Evolutionary conservation across 192 early-diverging fungal genomes (phyloP).

Genomic region (Dissophora globulifera): DNA sequence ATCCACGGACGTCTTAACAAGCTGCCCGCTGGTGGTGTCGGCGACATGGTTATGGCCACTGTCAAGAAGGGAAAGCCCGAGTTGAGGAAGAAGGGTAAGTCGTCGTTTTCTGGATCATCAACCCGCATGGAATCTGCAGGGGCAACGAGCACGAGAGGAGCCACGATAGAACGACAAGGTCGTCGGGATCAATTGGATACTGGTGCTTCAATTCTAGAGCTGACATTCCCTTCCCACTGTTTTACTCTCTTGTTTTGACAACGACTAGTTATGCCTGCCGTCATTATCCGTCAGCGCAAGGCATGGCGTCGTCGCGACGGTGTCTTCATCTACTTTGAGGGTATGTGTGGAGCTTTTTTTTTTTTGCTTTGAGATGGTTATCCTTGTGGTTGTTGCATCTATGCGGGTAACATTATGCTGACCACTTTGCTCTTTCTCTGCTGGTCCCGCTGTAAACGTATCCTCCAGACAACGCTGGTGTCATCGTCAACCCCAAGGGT

Average conservation of each 20-base stretch:
- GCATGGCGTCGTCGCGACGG: constrained; percentile 99
- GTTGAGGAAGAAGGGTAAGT: constrained; percentile 97
- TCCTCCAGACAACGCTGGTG: constrained; percentile 96
- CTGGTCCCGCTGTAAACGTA: neutral
- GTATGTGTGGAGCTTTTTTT: no score
- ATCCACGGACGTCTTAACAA: constrained; percentile 97
- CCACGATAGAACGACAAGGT: no score
- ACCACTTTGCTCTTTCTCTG: no score
- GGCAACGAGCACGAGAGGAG: neutral
- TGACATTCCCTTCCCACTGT: no score
- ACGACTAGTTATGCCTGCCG: constrained; percentile 91
- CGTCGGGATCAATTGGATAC: no score
- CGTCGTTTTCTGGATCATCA: neutral
- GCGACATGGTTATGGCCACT: constrained; percentile 99
- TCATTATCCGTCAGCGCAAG: constrained; percentile 99
- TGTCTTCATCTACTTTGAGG: constrained; percentile 99
- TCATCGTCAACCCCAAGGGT: constrained; percentile 99
- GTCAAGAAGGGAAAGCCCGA: constrained; percentile 99
- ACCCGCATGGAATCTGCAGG: neutral
- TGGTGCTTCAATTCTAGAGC: no score
- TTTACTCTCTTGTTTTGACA: neutral
- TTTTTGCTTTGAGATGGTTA: no score
- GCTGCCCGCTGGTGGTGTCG: constrained; percentile 96
- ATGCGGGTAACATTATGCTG: no score
- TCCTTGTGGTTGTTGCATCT: no score